Conservation (phyloP, 1,284 basidiomycete genomes). For the Naganishia sp. region DNA sequence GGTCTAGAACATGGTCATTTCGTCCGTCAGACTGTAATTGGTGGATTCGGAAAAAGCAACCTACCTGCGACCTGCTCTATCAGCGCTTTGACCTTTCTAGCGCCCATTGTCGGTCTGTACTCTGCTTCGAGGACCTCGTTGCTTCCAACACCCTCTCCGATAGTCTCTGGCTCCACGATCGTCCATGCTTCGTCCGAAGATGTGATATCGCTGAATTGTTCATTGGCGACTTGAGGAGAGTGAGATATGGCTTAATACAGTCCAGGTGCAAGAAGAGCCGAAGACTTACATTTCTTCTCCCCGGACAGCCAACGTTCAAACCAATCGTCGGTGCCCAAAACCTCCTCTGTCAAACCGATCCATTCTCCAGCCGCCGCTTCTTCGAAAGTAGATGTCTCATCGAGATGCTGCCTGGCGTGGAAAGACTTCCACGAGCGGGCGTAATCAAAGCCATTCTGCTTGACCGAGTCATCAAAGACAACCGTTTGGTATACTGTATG, state of each 20-base stretch:
- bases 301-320: conserved; percentile 86
- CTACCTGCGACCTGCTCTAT: conserved; percentile 83
- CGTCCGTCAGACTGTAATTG: too few relatives aligned
- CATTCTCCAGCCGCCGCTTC: conserved; percentile 54
- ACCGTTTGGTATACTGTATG: conserved; percentile 93
- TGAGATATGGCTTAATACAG: background rate
- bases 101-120: conserved; percentile 66
- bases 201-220: conserved; percentile 80
- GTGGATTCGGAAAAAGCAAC: conserved; percentile 32
- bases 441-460: conserved; percentile 72
- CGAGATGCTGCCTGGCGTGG: background rate
- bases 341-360: conserved; percentile 76
- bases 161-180: conserved; percentile 60
- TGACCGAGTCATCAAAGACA: conserved; percentile 77
- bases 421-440: conserved; percentile 54
- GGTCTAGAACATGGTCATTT: conserved; percentile 60
- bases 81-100: conserved; percentile 75
- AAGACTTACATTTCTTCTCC: conserved; percentile 74
- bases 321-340: conserved; percentile 82
- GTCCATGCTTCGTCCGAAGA: conserved; percentile 80
- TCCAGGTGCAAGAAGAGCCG: background rate
- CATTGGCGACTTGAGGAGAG: conserved; percentile 64
- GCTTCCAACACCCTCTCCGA: conserved; percentile 55
- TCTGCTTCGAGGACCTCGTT: conserved; percentile 55
- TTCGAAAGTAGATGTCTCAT: conserved; percentile 44